These are phyloP conservation scores for Trametes punicea DNA, from an alignment of 768 basidiomycete species.

Conservation along the genomic window DNA sequence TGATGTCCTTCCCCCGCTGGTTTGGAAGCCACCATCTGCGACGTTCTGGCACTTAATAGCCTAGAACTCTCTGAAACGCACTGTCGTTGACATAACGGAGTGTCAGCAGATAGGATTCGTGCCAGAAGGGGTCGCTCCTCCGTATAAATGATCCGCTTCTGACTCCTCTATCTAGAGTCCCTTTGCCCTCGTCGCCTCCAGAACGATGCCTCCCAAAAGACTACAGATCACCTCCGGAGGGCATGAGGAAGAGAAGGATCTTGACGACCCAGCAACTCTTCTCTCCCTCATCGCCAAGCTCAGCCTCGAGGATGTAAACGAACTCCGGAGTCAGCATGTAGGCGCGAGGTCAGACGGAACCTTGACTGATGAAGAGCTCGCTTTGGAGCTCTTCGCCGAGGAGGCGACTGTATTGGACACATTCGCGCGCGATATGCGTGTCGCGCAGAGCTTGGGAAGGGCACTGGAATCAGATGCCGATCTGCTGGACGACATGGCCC, in stretches of 20 bases:
- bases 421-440: slow-evolving; percentile 18
- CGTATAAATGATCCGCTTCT: not conserved
- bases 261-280: not conserved
- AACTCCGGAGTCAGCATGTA: slow-evolving; percentile 6
- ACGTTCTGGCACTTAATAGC: not conserved
- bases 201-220: not conserved
- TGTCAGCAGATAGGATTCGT: not conserved
- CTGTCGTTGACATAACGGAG: not conserved
- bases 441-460: slow-evolving; percentile 26
- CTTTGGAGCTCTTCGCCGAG: slow-evolving; percentile 28
- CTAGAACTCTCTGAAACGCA: not conserved
- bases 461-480: slow-evolving; percentile 22
- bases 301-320: slow-evolving; percentile 31
- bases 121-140: not conserved
- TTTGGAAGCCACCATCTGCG: not conserved
- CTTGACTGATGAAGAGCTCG: slow-evolving; percentile 28
- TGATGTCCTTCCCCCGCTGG: not conserved
- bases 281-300: slow-evolving; percentile 2
- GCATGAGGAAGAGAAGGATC: not conserved
- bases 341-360: slow-evolving; percentile 16
- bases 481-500: slow-evolving; percentile 19
- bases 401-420: slow-evolving; percentile 23
- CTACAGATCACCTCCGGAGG: not conserved
- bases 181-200: not conserved
- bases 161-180: not conserved